A percentile compares a stretch with the other conserved stretches of the same genome.
Conservation (phyloP, 345 rosid genomes). For the Odontarrhena argentea region DNA sequence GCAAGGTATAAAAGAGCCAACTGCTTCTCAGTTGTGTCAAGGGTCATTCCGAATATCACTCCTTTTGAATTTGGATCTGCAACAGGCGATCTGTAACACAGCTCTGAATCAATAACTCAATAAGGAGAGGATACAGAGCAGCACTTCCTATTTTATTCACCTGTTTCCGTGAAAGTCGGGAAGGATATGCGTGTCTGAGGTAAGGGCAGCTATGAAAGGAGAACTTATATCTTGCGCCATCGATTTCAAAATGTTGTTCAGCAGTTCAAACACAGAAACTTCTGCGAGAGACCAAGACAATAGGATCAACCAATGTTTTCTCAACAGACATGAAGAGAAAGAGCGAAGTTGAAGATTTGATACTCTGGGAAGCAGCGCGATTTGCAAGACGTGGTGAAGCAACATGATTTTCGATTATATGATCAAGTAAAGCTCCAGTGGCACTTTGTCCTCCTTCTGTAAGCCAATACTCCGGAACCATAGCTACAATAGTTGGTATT, state of each 20-base stretch:
- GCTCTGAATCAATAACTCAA: conserved; percentile 28
- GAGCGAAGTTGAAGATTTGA: conserved; percentile 4
- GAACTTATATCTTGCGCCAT: conserved; percentile 53
- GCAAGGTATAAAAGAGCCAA: conserved; percentile 88
- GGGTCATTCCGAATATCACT: conserved; percentile 77
- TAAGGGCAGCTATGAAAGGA: conserved; percentile 87
- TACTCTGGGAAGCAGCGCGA: conserved; percentile 89
- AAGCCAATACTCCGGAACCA: conserved; percentile 95
- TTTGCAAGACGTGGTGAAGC: conserved; percentile 91
- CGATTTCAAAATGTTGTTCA: conserved; percentile 65
- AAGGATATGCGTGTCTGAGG: conserved; percentile 73
- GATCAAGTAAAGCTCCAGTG: conserved; percentile 91
- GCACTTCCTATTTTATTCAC: conserved; percentile 37
- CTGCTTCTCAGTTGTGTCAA: conserved; percentile 79
- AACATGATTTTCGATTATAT: conserved; percentile 79
- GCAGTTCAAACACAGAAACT: conserved; percentile 69
- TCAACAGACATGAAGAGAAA: background rate
- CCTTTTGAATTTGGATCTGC: conserved; percentile 92
- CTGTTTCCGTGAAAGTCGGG: conserved; percentile 97
- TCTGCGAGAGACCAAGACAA: conserved; percentile 52
- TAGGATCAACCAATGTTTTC: conserved; percentile 11
- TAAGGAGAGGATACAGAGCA: conserved; percentile 1
- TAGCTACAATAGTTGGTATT: conserved; percentile 46
- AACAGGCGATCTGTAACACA: conserved; percentile 76
- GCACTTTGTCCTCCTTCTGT: conserved; percentile 99